These are phyloP conservation scores for Penicillium sp. DNA, from an alignment of 2,329 filamentous ascomycete genomes.

Conservation along the genomic window DNA sequence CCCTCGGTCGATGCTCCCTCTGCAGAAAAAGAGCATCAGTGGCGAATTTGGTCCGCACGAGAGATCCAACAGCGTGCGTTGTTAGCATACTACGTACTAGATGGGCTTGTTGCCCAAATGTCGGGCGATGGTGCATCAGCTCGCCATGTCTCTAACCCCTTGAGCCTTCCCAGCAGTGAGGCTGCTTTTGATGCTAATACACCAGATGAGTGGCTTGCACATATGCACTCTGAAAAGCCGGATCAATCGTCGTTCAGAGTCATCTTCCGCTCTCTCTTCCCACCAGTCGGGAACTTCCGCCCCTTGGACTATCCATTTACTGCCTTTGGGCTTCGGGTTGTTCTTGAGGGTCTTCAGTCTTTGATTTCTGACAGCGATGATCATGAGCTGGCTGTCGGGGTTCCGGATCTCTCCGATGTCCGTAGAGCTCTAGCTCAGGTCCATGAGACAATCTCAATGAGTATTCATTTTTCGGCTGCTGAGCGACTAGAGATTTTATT, in stretches of 20 bases:
- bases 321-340: conserved; percentile 47
- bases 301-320: conserved; percentile 41
- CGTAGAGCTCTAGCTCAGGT: conserved; percentile 45
- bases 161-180: conserved; percentile 47
- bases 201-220: conserved; percentile 46
- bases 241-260: conserved; percentile 44
- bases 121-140: conserved; percentile 48
- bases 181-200: conserved; percentile 46
- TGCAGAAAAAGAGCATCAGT: conserved; percentile 45
- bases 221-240: conserved; percentile 37
- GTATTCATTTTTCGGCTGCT: conserved; percentile 38
- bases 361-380: conserved; percentile 47
- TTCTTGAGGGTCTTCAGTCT: conserved; percentile 51
- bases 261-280: conserved; percentile 48
- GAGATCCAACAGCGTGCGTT: conserved; percentile 52
- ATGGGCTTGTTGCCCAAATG: conserved; percentile 51
- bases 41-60: conserved; percentile 48
- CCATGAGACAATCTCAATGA: conserved; percentile 44
- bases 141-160: conserved; percentile 48
- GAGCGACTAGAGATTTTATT: conserved; percentile 48
- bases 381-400: conserved; percentile 44
- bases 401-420: conserved; percentile 45
- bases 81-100: conserved; percentile 51
- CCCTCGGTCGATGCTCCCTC: conserved; percentile 37
- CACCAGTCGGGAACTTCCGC: conserved; percentile 34